phyloP scores from a whole-genome alignment of 1,139 yeast genomes.

The Spencermartinsiella ligniputridi region DNA sequence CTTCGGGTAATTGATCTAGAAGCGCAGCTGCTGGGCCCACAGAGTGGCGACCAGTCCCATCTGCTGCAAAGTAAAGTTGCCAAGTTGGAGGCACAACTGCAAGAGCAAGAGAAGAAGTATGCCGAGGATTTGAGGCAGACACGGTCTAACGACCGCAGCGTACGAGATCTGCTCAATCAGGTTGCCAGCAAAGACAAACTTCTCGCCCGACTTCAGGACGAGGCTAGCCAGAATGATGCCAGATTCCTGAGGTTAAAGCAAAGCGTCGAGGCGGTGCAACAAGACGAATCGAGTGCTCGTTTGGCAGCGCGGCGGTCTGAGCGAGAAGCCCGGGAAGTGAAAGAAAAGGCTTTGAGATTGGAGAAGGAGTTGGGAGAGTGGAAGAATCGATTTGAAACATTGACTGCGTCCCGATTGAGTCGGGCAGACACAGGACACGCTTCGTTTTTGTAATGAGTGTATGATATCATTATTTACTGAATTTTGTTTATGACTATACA shows the following conservation, averaged over 20 bases:
- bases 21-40: conserved; percentile 27
- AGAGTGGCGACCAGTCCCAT: conserved; percentile 21
- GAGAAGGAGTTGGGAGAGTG: conserved; percentile 67
- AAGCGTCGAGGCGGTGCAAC: conserved; percentile 39
- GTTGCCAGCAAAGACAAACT: conserved; percentile 27
- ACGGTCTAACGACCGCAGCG: conserved; percentile 30
- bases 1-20: conserved; percentile 32
- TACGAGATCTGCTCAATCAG: conserved; percentile 29
- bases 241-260: conserved; percentile 37
- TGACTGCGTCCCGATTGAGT: conserved; percentile 1
- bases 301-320: conserved; percentile 42
- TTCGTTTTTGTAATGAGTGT: background rate
- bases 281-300: conserved; percentile 42
- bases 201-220: conserved; percentile 29
- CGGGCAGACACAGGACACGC: conserved; percentile 3
- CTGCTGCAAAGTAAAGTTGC: conserved; percentile 29
- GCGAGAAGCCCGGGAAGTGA: conserved; percentile 49
- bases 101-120: conserved; percentile 33
- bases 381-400: conserved; percentile 39
- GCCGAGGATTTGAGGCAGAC: conserved; percentile 33
- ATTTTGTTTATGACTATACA: background rate
- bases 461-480: background rate
- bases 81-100: conserved; percentile 36
- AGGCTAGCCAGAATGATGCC: conserved; percentile 31
- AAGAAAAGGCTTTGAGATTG: conserved; percentile 49